phyloP scores from a whole-genome alignment of 2,329 filamentous ascomycete genomes.

The Ascomycota sp. region DNA sequence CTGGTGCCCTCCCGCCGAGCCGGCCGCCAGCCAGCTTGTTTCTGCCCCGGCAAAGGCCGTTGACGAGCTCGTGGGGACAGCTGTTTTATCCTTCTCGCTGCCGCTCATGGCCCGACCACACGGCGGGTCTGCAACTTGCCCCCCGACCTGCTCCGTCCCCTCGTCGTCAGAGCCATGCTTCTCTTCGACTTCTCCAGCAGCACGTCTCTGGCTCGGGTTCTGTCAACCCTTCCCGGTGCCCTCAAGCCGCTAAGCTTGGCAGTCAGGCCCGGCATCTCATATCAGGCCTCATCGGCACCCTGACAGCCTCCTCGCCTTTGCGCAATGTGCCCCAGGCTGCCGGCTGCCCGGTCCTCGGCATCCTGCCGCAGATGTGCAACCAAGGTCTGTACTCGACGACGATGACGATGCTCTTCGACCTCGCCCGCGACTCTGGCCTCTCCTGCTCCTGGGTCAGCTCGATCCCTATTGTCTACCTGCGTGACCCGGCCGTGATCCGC shows the following conservation, averaged over 20 bases:
- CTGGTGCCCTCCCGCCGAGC: too few species aligned
- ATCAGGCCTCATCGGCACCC: not conserved
- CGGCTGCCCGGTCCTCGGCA: constrained; percentile 1
- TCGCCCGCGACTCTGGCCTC: constrained; percentile 1
- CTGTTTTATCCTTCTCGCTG: too few species aligned
- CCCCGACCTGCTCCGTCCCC: too few species aligned
- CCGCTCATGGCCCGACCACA: too few species aligned
- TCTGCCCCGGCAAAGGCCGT: too few species aligned
- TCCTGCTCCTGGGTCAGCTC: constrained; percentile 1
- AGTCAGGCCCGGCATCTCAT: not conserved
- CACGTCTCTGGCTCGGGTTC: too few species aligned
- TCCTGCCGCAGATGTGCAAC: constrained; percentile 2
- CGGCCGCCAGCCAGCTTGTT: too few species aligned
- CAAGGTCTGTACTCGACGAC: not conserved
- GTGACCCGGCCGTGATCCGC: constrained; percentile 1
- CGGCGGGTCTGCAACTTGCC: too few species aligned
- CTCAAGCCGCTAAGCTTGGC: not conserved
- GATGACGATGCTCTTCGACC: constrained; percentile 1
- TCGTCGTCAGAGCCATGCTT: too few species aligned
- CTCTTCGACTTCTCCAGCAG: too few species aligned
- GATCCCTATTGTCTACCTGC: constrained; percentile 1
- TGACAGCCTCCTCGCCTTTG: not conserved
- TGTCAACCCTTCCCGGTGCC: not conserved
- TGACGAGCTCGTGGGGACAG: too few species aligned
- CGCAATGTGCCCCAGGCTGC: not conserved